Conservation (phyloP, 495 filamentous ascomycete species). For the Neurospora sp. region DNA sequence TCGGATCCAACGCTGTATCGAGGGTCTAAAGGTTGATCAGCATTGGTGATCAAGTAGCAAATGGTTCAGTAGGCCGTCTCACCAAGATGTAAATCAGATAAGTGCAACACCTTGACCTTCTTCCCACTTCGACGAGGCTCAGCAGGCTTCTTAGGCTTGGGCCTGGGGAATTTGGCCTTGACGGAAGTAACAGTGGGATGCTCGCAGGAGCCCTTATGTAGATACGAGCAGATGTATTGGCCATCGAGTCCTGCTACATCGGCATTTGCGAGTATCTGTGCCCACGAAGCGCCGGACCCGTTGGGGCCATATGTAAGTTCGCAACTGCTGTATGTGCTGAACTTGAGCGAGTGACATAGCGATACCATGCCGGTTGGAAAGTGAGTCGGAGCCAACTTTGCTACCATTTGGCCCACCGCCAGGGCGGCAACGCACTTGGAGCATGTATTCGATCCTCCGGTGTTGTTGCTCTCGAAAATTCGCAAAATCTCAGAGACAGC, state of each 20-base stretch:
- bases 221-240: conserved; percentile 45
- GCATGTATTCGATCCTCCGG: conserved; percentile 30
- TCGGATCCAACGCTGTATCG: conserved; percentile 45
- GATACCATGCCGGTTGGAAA: conserved; percentile 41
- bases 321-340: conserved; percentile 35
- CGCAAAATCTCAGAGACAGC: conserved; percentile 31
- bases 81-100: conserved; percentile 49
- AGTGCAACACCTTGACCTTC: conserved; percentile 47
- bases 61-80: neutral
- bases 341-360: conserved; percentile 37
- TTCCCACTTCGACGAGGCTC: conserved; percentile 39
- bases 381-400: conserved; percentile 34
- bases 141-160: conserved; percentile 36
- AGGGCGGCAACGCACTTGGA: conserved; percentile 44
- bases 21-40: conserved; percentile 30
- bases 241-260: conserved; percentile 48
- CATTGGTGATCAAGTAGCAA: neutral
- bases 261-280: conserved; percentile 45
- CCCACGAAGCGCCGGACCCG: conserved; percentile 45
- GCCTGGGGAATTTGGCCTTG: conserved; percentile 45
- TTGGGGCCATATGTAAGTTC: conserved; percentile 33
- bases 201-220: conserved; percentile 38
- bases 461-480: conserved; percentile 33
- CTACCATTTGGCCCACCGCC: conserved; percentile 38
- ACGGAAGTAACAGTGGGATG: conserved; percentile 33